Base-by-base conservation (phyloP, 257 asterid genomes). In the Przewalskia tangutica region DNA sequence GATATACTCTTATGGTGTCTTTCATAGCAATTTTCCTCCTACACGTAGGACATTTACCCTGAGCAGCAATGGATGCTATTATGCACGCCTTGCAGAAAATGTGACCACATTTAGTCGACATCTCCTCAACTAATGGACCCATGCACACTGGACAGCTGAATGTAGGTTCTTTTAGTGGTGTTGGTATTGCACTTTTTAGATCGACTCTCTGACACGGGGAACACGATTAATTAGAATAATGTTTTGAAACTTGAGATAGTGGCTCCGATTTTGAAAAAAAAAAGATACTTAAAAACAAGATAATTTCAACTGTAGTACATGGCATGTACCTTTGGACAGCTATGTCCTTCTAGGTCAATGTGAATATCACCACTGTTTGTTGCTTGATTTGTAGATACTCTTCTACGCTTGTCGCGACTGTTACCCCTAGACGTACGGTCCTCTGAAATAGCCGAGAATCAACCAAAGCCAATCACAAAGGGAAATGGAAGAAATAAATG, bases 271-370 rank as follows among this genome's bases (percentile, higher is more conserved):
- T 27, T 27, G 32, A 27, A 27, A 27, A 27, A 27, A 27, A 27
- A 27, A 27, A 27, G 32, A 27, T 27, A 27, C 32, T 62, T 9
- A 20, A 34, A 44, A 13, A 27, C 8, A 50, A 86, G 64, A 68
- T 55, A 6, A 73, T 27, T 50, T 27, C 8, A 70, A 16, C 53
- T 44, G 7, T 6, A 44, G 42, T 48, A 20, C 18, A 73, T 48
- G 8, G 42, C 56, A 14, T 46, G 20, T 73, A 95, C 98, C 92
- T 4, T 79, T 32, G 91, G 84, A 55, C 86, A 91, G 88, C 88
- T 83, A 63, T 87, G 71, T 83, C 89, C 91, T 83, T 92, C 98
- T 67, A 91, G 87, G 83, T 89, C 94, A 58, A 92, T 89, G 77
- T 82, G 89, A 79, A 73, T 79, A 60, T 85, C 92, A 17, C 91